Evolutionary conservation across 164 flowering plant species (phyloP).

Genomic region (Vitis rupestris): DNA sequence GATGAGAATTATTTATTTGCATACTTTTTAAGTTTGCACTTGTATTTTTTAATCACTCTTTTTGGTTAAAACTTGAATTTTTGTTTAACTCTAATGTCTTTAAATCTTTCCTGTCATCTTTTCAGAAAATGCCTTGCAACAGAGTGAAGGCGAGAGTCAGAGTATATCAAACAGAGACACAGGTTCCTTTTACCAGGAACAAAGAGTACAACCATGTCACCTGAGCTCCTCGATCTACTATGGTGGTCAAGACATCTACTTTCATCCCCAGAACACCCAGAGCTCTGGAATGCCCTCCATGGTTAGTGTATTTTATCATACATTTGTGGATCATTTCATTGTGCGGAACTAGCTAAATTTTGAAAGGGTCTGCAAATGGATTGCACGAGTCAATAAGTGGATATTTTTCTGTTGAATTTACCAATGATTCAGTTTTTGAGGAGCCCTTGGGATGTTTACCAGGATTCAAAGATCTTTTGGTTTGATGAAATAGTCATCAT

Average conservation of each 20-base stretch:
- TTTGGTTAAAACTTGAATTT: too few relatives aligned
- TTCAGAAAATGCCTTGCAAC: constrained; percentile 20
- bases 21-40: background rate
- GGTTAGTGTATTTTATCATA: constrained; percentile 20
- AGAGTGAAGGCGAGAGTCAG: constrained; percentile 18
- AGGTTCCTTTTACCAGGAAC: constrained; percentile 32
- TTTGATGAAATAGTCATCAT: background rate
- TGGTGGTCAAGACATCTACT: constrained; percentile 57
- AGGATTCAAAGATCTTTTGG: background rate
- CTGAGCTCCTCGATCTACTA: constrained; percentile 62
- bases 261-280: constrained; percentile 27
- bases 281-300: constrained; percentile 18
- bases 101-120: background rate
- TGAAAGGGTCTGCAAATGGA: background rate
- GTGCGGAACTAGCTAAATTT: background rate
- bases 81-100: too few relatives aligned
- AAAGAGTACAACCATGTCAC: constrained; percentile 47
- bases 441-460: background rate
- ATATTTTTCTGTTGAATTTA: background rate
- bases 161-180: constrained; percentile 16
- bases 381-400: background rate
- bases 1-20: too few relatives aligned
- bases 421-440: background rate
- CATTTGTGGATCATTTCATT: background rate
- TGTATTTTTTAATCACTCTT: background rate